A percentile compares a stretch with the other conserved stretches of the same genome.
Evolutionary conservation across 176 grass and related monocot genomes (phyloP).

Genomic region (Elymus sibiricus): DNA sequence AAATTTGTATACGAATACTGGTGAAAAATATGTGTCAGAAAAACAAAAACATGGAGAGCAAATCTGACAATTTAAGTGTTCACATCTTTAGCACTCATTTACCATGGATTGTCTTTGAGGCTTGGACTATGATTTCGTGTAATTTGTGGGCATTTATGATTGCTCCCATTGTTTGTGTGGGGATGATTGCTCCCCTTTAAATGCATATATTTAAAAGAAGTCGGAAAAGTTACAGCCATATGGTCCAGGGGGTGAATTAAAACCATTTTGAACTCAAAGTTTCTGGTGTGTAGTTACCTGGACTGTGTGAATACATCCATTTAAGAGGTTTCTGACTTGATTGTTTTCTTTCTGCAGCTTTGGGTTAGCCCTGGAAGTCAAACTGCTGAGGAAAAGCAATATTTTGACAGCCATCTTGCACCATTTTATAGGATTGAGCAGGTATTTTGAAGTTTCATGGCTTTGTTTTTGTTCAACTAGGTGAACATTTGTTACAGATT

Average conservation of each 20-base stretch:
- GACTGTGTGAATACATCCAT: not conserved
- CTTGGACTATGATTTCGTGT: not conserved
- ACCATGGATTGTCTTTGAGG: not conserved
- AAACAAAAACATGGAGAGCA: not conserved
- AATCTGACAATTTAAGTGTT: not conserved
- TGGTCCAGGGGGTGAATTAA: not conserved
- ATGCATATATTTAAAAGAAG: not conserved
- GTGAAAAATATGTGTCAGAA: not conserved
- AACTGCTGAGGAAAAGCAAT: slow-evolving; percentile 74
- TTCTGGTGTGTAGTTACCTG: slow-evolving; percentile 2
- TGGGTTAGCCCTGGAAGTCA: slow-evolving; percentile 84
- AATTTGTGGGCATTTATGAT: no score
- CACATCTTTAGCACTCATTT: slow-evolving; percentile 4
- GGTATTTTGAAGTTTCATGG: slow-evolving; percentile 35
- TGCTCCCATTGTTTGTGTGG: no score
- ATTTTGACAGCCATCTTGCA: slow-evolving; percentile 90
- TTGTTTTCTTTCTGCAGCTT: slow-evolving; percentile 55
- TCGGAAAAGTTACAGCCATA: not conserved
- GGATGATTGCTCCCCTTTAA: not conserved
- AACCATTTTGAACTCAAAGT: not conserved
- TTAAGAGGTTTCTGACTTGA: not conserved
- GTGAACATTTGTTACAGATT: slow-evolving; percentile 4
- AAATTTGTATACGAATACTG: not conserved
- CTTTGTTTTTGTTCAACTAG: slow-evolving; percentile 23
- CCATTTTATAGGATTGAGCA: slow-evolving; percentile 99